Evolutionary conservation across 1,139 yeast genomes (phyloP).

Genomic region (Torulaspora globosa): DNA sequence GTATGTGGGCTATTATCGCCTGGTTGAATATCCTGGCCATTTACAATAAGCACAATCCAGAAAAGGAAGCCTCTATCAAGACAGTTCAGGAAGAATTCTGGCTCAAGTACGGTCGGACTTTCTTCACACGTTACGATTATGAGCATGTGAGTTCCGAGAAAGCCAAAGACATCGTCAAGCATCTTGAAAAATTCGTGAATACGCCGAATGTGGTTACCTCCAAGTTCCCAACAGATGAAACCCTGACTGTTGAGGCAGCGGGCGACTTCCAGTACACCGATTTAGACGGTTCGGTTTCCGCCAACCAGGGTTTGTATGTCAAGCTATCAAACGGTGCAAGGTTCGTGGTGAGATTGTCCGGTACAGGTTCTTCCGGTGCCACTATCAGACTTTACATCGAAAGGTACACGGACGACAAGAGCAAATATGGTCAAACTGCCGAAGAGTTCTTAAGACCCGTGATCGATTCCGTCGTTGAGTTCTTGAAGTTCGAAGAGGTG

Average conservation of each 20-base stretch:
- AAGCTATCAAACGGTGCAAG: slow-evolving; percentile 80
- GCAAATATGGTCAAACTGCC: slow-evolving; percentile 52
- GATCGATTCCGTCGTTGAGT: slow-evolving; percentile 57
- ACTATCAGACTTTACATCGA: slow-evolving; percentile 92
- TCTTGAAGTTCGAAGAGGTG: slow-evolving; percentile 67
- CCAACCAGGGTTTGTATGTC: slow-evolving; percentile 87
- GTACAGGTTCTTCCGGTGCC: slow-evolving; percentile 98
- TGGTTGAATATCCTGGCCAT: slow-evolving; percentile 95
- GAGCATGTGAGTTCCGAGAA: slow-evolving; percentile 77
- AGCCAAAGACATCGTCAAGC: slow-evolving; percentile 64
- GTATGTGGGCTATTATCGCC: slow-evolving; percentile 95
- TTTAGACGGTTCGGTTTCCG: slow-evolving; percentile 85
- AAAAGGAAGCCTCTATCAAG: slow-evolving; percentile 62
- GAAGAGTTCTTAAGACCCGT: slow-evolving; percentile 65
- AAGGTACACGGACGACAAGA: slow-evolving; percentile 63
- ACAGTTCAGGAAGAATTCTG: slow-evolving; percentile 83
- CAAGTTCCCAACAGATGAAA: slow-evolving; percentile 40
- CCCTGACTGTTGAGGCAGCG: slow-evolving; percentile 60
- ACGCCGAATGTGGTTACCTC: slow-evolving; percentile 45
- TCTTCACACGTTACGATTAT: slow-evolving; percentile 92
- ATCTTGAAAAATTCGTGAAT: slow-evolving; percentile 49
- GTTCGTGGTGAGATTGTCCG: slow-evolving; percentile 86
- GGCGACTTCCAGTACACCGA: slow-evolving; percentile 93
- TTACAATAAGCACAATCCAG: slow-evolving; percentile 54
- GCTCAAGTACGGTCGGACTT: slow-evolving; percentile 94